Conservation (phyloP, 225 moss, liverwort and hornwort species). For the Physcomitrium patens region DNA sequence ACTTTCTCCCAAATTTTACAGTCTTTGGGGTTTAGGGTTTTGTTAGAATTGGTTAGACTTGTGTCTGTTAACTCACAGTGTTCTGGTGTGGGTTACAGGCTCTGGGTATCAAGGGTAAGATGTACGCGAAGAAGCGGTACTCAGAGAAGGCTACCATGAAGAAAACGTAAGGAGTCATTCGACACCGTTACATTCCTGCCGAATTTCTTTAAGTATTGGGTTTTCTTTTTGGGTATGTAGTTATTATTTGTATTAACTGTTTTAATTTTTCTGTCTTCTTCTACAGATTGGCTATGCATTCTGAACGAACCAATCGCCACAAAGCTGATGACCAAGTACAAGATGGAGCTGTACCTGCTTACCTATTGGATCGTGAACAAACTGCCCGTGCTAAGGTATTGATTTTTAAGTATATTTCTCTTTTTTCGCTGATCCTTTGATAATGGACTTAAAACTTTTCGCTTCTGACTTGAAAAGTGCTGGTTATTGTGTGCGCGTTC, state of each 20-base stretch:
- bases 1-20: too few species aligned
- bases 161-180: slow-evolving; percentile 68
- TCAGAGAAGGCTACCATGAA: slow-evolving; percentile 98
- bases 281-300: slow-evolving; percentile 90
- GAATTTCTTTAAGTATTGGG: too few species aligned
- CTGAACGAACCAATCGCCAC: slow-evolving; percentile 91
- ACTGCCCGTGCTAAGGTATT: slow-evolving; percentile 95
- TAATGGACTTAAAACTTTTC: too few species aligned
- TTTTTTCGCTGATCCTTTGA: not conserved
- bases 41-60: not conserved
- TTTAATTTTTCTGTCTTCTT: not conserved
- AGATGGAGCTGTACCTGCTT: slow-evolving; percentile 92
- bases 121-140: slow-evolving; percentile 97
- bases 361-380: slow-evolving; percentile 93
- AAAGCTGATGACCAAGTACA: slow-evolving; percentile 96
- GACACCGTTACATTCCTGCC: not conserved
- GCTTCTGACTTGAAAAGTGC: not conserved
- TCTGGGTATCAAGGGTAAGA: slow-evolving; percentile 96
- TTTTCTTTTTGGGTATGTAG: too few species aligned
- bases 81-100: slow-evolving; percentile 57
- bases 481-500: not conserved
- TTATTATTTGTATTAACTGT: not conserved
- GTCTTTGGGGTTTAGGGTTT: not conserved
- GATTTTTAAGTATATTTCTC: not conserved
- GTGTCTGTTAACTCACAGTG: slow-evolving; percentile 20